Percentiles rank a stretch among this genome's conserved stretches.
These are phyloP conservation scores for Fusarium mangiferae DNA, from an alignment of 2,329 filamentous ascomycete species.

Conservation along the genomic window DNA sequence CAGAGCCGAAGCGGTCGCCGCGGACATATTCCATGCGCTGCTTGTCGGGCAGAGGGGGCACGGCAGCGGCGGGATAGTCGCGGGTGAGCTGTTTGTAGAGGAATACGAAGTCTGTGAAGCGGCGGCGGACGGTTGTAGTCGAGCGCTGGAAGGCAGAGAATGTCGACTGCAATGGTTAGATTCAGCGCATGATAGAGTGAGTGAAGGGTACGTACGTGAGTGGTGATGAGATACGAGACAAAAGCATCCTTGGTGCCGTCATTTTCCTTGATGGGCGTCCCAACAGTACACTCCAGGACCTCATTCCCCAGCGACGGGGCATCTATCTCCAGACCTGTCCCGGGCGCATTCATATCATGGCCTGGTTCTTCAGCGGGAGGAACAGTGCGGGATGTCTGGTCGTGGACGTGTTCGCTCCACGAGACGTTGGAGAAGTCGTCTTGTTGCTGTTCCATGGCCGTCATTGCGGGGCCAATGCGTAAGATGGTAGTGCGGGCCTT, in stretches of 20 bases:
- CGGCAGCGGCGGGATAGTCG: conserved; percentile 91
- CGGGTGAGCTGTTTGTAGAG: conserved; percentile 89
- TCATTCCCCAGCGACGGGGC: conserved; percentile 75
- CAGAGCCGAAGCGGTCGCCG: conserved; percentile 91
- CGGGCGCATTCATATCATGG: conserved; percentile 56
- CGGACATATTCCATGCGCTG: conserved; percentile 99
- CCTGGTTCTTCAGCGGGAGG: conserved; percentile 43
- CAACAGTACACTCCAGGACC: conserved; percentile 83
- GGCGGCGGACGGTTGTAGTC: conserved; percentile 81
- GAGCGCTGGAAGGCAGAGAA: conserved; percentile 92
- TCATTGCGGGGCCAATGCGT: conserved; percentile 31
- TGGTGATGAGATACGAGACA: conserved; percentile 94
- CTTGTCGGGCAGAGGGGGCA: conserved; percentile 96
- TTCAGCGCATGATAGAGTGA: not conserved
- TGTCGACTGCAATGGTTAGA: conserved; percentile 72
- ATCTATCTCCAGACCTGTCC: conserved; percentile 64
- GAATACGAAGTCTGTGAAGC: conserved; percentile 98
- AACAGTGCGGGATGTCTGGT: conserved; percentile 46
- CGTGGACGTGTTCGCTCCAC: conserved; percentile 72
- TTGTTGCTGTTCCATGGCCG: conserved; percentile 61
- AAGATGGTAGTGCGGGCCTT: not conserved
- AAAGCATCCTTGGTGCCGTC: conserved; percentile 97
- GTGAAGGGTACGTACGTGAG: conserved; percentile 68
- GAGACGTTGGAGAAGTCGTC: conserved; percentile 86
- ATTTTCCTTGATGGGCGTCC: conserved; percentile 90